Base-by-base conservation (phyloP, 1,284 basidiomycete genomes). In the Sanghuangporus baumii region DNA sequence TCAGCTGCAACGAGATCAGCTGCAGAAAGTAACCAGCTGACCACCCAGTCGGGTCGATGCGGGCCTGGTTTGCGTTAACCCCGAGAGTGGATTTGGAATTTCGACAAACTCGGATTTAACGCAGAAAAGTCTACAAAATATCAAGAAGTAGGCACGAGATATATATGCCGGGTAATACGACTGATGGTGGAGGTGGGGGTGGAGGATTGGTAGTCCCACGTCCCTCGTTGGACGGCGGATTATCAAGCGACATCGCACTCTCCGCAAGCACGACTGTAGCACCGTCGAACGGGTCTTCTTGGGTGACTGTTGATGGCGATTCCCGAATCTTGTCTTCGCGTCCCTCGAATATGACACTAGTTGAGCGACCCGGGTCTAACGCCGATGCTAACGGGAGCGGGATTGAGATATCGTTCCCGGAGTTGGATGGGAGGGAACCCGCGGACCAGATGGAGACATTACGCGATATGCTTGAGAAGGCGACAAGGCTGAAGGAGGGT, bases 401-500 rank as follows among this genome's bases (percentile, higher is more conserved):
- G 16, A 57, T 58, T 14, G 59, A 50, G 34, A 60, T 60, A 36
- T 75, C 63, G 71, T 76, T 79, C 65, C 69, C 74, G 12, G 75
- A 80, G 31, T 69, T 83, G 58, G 78, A 81, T 46, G 80, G 80
- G n/a, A 79, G 75, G 69, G 76, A 78, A 62, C 67, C 74, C 5
- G 69, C 69, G 47, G 74, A 81, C 23, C 66, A 94, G 89, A 74
- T 92, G 55, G 83, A 85, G 52, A 75, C 79, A n/a, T 79, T 94
- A 40, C 82, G 82, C 54, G 81, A 79, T 64, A 83, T 86, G 72
- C 80, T 93, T 46, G 82, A 84, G 66, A 78, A 87, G 64, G 87
- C 92, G 73, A 85, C 83, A 65, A 83, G 88, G 63, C 92, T 94
- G 69, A 90, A 86, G 71, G 91, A 93, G 73, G 93, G 93, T 16